Base-by-base conservation (phyloP, 2,329 filamentous ascomycete genomes). In the Microdochium nivale region DNA sequence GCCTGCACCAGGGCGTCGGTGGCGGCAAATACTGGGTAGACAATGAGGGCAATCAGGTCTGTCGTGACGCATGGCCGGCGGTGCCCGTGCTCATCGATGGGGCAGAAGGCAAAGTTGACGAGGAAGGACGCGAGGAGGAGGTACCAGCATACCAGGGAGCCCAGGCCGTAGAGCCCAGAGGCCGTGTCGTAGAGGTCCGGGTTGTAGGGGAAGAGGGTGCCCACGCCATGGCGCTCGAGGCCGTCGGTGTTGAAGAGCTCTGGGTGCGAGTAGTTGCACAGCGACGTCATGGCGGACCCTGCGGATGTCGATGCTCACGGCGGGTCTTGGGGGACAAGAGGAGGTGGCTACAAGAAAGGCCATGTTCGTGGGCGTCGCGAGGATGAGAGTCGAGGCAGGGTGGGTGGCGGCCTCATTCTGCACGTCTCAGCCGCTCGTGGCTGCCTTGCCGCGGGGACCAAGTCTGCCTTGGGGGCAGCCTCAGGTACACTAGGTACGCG, bases 231-330 rank as follows among this genome's bases (percentile, higher is more conserved):
- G 7, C 23, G 23, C 23, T 25, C 16, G 16, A 47, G 44, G n/a
- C 21, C 44, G 44, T 4, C 21, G 5, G 23, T 47, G 44, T 25
- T 21, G 23, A 27, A 16, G 44, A 8, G 44, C 16, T 21, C 14
- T 16, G 44, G 44, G 16, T 47, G 44, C 23, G 44, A 47, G 25
- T 47, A 47, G 44, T 47, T 47, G 44, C 44, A 47, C 9, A 47
- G 23, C 23, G 44, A 47, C 8, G 44, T 21, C 44, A 47, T 47
- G n/a, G 40, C n/a, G 23, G 40, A n/a, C n/a, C n/a, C n/a, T n/a
- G n/a, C n/a, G n/a, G n/a, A n/a, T n/a, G n/a, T n/a, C n/a, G n/a
- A n/a, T n/a, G n/a, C n/a, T n/a, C n/a, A n/a, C n/a, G n/a, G n/a
- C n/a, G n/a, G n/a, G n/a, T n/a, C n/a, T n/a, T n/a, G n/a, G n/a